Percentiles rank a stretch among this genome's conserved stretches.
phyloP scores from a whole-genome alignment of 2,329 filamentous ascomycete genomes.

The Colletotrichum paranaense region DNA sequence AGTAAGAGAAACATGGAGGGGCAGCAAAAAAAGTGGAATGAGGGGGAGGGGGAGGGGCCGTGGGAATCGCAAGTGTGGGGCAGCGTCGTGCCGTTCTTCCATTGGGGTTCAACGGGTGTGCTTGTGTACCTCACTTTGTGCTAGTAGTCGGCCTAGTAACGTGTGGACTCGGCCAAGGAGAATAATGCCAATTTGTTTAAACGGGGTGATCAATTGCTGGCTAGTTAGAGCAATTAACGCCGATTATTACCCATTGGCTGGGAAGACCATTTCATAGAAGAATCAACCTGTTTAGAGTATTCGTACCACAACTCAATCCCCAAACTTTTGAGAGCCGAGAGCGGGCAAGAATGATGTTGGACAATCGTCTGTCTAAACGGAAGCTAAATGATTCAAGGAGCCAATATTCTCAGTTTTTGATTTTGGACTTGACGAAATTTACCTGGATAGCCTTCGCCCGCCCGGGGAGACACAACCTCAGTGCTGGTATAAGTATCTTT shows the following conservation, averaged over 20 bases:
- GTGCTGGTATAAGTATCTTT: too few species aligned
- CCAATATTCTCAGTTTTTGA: too few species aligned
- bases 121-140: neutral
- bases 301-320: neutral
- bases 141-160: neutral
- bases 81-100: neutral
- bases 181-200: slow-evolving; percentile 21
- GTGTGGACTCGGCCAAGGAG: slow-evolving; percentile 8
- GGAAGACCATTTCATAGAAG: neutral
- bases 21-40: slow-evolving; percentile 1
- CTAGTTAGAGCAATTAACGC: slow-evolving; percentile 23
- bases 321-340: neutral
- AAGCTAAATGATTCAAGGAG: neutral
- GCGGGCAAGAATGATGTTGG: neutral
- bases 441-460: neutral
- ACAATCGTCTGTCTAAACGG: neutral
- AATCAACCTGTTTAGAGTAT: neutral
- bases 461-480: neutral
- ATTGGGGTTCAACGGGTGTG: neutral
- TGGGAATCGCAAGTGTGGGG: slow-evolving; percentile 15
- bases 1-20: slow-evolving; percentile 16
- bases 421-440: neutral
- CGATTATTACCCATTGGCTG: slow-evolving; percentile 17
- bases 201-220: neutral
- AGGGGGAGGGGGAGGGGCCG: slow-evolving; percentile 28